Evolutionary conservation across 2,329 filamentous ascomycete genomes (phyloP), one percentile per base, ranked within the genome.

Genomic region (Eurotiales sp.): DNA sequence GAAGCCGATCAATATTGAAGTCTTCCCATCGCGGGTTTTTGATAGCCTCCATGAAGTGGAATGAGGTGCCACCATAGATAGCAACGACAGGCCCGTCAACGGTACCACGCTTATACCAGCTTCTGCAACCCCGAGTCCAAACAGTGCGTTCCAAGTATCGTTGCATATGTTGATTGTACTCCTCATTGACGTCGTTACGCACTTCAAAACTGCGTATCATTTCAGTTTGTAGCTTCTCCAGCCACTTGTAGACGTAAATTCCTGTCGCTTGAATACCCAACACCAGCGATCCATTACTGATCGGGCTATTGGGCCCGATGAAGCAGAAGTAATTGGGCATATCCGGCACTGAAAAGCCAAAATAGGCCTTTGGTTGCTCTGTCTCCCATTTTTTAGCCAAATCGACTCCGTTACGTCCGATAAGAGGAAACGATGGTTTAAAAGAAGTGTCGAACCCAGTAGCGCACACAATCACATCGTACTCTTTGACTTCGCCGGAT

Each of bases 311-410:
- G 5, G 61, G 61, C 2, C 59, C 61, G 15, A 67, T 61, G 39
- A 68, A 62, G 10, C 60, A 65, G 50, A 67, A 68, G 50, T 68
- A 77, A 57, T 77, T 77, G 17, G 76, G 76, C 57, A 77, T 75
- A 3, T 71, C 67, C 0, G 73, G 68, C 3, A 71, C 72, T 0
- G 71, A 69, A 12, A 77, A 57, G 6, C 74, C 73, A 4, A 78
- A 59, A 60, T 79, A 79, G 4, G 67, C 68, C 29, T 68, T 64
- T n/a, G 70, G 61, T 17, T 48, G 46, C 19, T 67, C 64, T 21
- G 66, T 58, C 5, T 65, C 62, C 75, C 75, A 78, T 22, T 70
- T 63, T 51, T 75, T 71, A 27, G 72, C 67, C 8, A 79, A 65
- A 43, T 72, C 70, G 32, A 63, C 53, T 5, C 69, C 71, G 2